Conservation (phyloP, 306 rosid species). For the Senna tora region DNA sequence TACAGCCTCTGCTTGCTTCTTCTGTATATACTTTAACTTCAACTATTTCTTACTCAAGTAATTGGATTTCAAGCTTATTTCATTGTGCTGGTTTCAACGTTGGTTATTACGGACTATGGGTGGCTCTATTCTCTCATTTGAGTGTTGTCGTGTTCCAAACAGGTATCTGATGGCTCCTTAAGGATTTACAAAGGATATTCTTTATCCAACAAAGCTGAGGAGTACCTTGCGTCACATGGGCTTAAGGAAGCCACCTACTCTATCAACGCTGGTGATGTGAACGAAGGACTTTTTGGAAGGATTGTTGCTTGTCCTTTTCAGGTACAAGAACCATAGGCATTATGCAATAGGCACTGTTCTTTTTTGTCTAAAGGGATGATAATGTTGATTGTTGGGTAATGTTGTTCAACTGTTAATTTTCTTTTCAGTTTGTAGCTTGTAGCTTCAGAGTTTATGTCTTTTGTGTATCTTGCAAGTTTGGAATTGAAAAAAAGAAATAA, state of each 20-base stretch:
- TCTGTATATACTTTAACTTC: conserved; percentile 48
- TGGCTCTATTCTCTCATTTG: conserved; percentile 16
- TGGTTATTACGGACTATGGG: background rate
- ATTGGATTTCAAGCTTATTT: too few species aligned
- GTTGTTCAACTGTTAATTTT: background rate
- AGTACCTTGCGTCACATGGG: conserved; percentile 66
- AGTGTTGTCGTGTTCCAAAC: conserved; percentile 23
- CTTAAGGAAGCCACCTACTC: conserved; percentile 69
- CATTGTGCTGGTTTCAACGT: background rate
- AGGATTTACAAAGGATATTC: conserved; percentile 70
- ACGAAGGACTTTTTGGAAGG: conserved; percentile 61
- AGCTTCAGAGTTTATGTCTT: conserved; percentile 14
- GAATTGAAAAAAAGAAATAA: background rate
- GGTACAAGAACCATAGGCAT: conserved; percentile 53
- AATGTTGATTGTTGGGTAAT: conserved; percentile 21
- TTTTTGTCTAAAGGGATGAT: conserved; percentile 16
- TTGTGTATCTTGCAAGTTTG: conserved; percentile 18
- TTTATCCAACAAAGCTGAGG: conserved; percentile 67
- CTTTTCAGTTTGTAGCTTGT: conserved; percentile 4
- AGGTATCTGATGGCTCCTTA: conserved; percentile 57
- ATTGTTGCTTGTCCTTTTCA: conserved; percentile 66
- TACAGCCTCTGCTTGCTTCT: conserved; percentile 56
- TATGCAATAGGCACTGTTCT: background rate
- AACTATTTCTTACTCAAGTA: background rate
- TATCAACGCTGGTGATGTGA: conserved; percentile 57